Base-by-base conservation (phyloP, 1,139 yeast genomes). In the Ogataea hybrid region DNA sequence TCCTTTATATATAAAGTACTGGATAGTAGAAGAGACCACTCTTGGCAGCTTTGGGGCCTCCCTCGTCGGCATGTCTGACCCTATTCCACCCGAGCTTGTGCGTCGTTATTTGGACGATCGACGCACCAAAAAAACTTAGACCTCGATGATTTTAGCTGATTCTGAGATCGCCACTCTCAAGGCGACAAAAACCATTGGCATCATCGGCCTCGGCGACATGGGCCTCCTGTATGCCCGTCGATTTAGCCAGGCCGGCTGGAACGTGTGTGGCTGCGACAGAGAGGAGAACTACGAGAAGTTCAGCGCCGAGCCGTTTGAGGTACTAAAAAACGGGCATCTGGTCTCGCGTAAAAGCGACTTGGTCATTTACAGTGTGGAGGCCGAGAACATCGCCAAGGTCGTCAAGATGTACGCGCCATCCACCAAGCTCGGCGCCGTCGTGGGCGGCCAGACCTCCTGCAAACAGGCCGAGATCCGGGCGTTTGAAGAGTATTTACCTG, bases 361-460 rank as follows among this genome's bases (percentile, higher is more conserved):
- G 56, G 77, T 85, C 41, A 82, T 90, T 45, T 90, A 89, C 68
- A 81, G 90, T 48, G 97, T 90, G 3, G 97, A 90, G 60, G 95
- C 96, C 1, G 96, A 82, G 53, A 78, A 80, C 56, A 83, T 92
- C 37, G 79, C 71, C 39, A 71, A 73, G 47, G 85, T 90, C 35
- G 96, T 89, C 6, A 59, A 77, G 5, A 39, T 67, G 27, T 92
- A 89, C 61, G 97, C 96, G 0, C 94, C 96, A 0, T 71, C 96
- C 0, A 83, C 96, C 4, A 92, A 89, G 61, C 67, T 78, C 14
- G 95, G 95, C 2, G 84, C 96, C 4, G 78, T 89, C 39, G 96
- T 92, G 9, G 98, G 98, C n/a, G 98, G 98, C 5, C 98, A 92
- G 63, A 90, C 98, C 0, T 86, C 96, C 5, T 92, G 97, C 67